Conservation (phyloP, 108 stramenopile species). For the Licmophora abbreviata region DNA sequence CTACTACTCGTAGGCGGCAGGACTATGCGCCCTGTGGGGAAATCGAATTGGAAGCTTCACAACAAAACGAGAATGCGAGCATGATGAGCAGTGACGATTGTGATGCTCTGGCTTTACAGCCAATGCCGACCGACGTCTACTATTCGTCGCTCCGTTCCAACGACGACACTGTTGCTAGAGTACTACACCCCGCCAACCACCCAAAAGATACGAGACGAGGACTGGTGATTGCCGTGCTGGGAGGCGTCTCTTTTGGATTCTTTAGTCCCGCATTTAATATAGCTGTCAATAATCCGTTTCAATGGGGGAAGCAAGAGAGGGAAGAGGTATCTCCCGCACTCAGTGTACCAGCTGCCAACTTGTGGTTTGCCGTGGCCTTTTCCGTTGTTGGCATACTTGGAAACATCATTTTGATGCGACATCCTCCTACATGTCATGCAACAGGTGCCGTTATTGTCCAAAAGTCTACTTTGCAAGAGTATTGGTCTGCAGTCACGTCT, state of each 20-base stretch:
- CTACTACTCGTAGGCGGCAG: neutral
- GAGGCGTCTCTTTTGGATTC: constrained; percentile 37
- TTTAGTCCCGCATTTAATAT: constrained; percentile 42
- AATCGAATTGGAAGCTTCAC: constrained; percentile 1
- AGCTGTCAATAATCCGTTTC: constrained; percentile 43
- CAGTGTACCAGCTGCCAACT: constrained; percentile 16
- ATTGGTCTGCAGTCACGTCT: constrained; percentile 6
- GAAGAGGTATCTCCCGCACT: neutral
- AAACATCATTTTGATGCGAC: constrained; percentile 15
- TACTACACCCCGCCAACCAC: too few species aligned
- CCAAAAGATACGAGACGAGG: constrained; percentile 5
- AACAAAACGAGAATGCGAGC: neutral
- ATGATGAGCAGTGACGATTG: neutral
- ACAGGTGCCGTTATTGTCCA: neutral
- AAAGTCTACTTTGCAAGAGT: neutral
- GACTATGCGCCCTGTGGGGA: neutral
- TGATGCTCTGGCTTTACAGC: neutral
- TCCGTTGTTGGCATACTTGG: constrained; percentile 14
- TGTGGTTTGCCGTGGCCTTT: constrained; percentile 38
- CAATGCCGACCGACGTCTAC: too few species aligned
- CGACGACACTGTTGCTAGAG: too few species aligned
- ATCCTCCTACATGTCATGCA: too few species aligned
- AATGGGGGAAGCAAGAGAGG: too few species aligned
- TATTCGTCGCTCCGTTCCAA: neutral
- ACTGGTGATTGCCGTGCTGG: constrained; percentile 17